Evolutionary conservation across 345 rosid species (phyloP).

Genomic region (Eutrema heterophyllum): DNA sequence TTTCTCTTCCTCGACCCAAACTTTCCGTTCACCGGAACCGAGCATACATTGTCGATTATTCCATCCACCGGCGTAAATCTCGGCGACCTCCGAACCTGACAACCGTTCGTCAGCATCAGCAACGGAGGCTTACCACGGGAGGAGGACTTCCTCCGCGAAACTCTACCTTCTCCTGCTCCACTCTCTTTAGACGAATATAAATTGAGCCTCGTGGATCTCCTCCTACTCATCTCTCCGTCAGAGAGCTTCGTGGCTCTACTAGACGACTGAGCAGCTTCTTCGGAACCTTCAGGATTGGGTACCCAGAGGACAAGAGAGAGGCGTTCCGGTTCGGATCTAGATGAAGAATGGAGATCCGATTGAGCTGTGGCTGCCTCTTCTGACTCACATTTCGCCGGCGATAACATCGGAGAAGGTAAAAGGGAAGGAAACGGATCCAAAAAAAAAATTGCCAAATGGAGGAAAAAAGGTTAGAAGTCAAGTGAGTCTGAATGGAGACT

Average conservation of each 20-base stretch:
- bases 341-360: neutral
- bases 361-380: neutral
- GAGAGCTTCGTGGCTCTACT: neutral
- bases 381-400: slow-evolving; percentile 22
- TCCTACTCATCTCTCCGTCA: slow-evolving; percentile 2
- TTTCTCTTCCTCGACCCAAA: neutral
- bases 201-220: slow-evolving; percentile 25
- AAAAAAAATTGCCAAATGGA: neutral
- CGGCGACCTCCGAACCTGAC: slow-evolving; percentile 22
- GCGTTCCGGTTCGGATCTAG: slow-evolving; percentile 12
- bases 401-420: slow-evolving; percentile 11
- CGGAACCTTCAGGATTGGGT: neutral
- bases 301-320: slow-evolving; percentile 16
- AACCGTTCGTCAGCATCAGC: neutral
- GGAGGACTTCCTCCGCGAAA: neutral
- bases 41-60: neutral
- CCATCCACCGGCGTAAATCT: slow-evolving; percentile 8
- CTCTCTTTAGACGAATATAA: neutral
- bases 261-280: neutral
- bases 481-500: neutral
- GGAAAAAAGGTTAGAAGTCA: neutral
- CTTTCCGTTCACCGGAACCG: slow-evolving; percentile 15
- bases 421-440: neutral
- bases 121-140: slow-evolving; percentile 1
- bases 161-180: neutral